Conservation (phyloP, 78 protist species). For the Speleostelium caveatum region DNA sequence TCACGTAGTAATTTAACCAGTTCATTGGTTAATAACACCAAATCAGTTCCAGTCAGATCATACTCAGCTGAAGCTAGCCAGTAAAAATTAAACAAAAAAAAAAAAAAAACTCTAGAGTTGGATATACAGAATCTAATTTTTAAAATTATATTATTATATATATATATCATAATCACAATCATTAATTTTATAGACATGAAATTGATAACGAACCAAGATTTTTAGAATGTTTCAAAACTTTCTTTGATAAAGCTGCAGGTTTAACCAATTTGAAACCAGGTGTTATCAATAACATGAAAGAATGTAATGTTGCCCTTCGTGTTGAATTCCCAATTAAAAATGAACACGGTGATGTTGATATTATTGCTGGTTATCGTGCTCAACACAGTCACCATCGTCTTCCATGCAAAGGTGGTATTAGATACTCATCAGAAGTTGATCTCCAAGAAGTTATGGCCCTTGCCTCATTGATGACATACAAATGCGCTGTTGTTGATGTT, state of each 20-base stretch:
- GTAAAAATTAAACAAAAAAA: not conserved
- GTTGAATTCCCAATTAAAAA: conserved; percentile 85
- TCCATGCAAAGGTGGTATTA: conserved; percentile 95
- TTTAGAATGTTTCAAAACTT: conserved; percentile 80
- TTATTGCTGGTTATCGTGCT: conserved; percentile 90
- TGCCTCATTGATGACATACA: conserved; percentile 93
- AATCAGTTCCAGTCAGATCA: not conserved
- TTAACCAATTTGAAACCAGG: conserved; percentile 82
- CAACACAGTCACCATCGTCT: conserved; percentile 94
- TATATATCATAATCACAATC: too few species aligned
- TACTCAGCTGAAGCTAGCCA: not conserved
- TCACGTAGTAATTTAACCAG: not conserved
- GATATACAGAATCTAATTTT: too few species aligned
- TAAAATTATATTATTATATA: not conserved
- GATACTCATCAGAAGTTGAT: conserved; percentile 84
- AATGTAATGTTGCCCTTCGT: conserved; percentile 68
- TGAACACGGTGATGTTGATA: conserved; percentile 73
- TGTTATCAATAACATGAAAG: conserved; percentile 81
- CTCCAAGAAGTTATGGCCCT: conserved; percentile 93
- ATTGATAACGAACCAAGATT: conserved; percentile 84
- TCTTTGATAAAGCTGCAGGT: conserved; percentile 86
- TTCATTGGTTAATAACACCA: not conserved
- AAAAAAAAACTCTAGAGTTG: too few species aligned
- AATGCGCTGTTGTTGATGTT: conserved; percentile 96
- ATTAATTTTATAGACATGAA: conserved; percentile 34